Evolutionary conservation across 148 eudicot species (phyloP).

Genomic region (Rhododendron griersonianum): DNA sequence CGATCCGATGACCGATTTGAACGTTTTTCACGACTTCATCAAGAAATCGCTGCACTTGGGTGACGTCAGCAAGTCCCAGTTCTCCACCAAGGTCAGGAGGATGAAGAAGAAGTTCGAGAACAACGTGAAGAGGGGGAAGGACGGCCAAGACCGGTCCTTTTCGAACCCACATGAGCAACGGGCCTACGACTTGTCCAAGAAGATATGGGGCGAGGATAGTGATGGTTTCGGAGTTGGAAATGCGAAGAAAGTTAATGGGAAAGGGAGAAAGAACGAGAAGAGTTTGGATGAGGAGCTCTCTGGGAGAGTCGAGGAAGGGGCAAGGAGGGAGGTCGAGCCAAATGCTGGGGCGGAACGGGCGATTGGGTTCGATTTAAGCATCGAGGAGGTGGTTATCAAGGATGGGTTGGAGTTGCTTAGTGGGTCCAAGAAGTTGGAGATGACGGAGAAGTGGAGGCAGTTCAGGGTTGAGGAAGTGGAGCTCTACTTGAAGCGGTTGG

Average conservation of each 20-base stretch:
- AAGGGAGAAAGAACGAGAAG: neutral
- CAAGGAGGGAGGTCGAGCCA: constrained; percentile 8
- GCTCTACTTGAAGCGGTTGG: constrained; percentile 16
- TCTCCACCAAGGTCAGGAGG: constrained; percentile 42
- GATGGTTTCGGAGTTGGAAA: neutral
- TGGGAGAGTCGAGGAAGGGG: constrained; percentile 3
- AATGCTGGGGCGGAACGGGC: neutral
- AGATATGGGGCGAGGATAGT: constrained; percentile 37
- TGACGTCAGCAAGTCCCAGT: constrained; percentile 33
- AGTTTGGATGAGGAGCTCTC: neutral
- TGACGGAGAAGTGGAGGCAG: constrained; percentile 42
- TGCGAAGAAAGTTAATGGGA: constrained; percentile 15
- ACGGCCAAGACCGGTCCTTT: constrained; percentile 29
- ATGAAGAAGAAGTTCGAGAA: constrained; percentile 51
- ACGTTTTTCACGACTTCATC: constrained; percentile 39
- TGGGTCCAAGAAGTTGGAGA: constrained; percentile 19
- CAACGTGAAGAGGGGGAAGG: constrained; percentile 17
- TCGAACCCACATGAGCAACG: constrained; percentile 43
- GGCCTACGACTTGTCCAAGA: constrained; percentile 35
- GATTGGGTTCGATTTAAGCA: neutral
- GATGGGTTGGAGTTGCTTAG: constrained; percentile 22
- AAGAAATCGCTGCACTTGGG: constrained; percentile 24
- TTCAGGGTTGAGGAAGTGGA: constrained; percentile 29
- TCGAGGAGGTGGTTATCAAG: constrained; percentile 14
- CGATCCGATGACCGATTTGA: constrained; percentile 26